Evolutionary conservation across 208 protist species (phyloP).

Genomic region (Acanthamoeba quina): DNA sequence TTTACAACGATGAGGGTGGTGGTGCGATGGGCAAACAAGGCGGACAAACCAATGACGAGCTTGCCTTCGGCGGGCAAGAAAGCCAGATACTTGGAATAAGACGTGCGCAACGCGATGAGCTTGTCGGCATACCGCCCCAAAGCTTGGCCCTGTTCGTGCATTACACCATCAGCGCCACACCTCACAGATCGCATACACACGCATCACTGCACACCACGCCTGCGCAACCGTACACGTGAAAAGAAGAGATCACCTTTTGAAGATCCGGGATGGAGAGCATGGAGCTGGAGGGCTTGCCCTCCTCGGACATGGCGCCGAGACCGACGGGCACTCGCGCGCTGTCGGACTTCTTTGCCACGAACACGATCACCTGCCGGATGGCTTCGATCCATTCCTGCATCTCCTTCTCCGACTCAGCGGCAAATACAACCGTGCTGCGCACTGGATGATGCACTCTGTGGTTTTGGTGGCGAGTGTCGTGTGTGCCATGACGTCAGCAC

Average conservation of each 20-base stretch:
- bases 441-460: constrained; percentile 15
- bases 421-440: constrained; percentile 14
- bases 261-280: not conserved
- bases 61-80: not conserved
- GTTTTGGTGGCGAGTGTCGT: no score
- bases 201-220: no score
- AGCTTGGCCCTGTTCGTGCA: not conserved
- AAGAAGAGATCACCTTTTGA: not conserved
- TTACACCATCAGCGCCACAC: not conserved
- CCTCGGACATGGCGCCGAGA: not conserved
- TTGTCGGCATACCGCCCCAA: not conserved
- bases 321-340: not conserved
- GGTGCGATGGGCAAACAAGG: not conserved
- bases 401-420: constrained; percentile 19
- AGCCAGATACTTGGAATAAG: not conserved
- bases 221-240: no score
- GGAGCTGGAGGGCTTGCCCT: not conserved
- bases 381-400: constrained; percentile 41
- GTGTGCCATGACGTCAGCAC: not conserved
- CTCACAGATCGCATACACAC: no score
- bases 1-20: no score
- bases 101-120: not conserved
- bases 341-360: not conserved
- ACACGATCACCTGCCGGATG: constrained; percentile 25
- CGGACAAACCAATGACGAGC: not conserved